Evolutionary conservation across 2,329 filamentous ascomycete species (phyloP).

Genomic region (Sporothrix pseudoabietina): DNA sequence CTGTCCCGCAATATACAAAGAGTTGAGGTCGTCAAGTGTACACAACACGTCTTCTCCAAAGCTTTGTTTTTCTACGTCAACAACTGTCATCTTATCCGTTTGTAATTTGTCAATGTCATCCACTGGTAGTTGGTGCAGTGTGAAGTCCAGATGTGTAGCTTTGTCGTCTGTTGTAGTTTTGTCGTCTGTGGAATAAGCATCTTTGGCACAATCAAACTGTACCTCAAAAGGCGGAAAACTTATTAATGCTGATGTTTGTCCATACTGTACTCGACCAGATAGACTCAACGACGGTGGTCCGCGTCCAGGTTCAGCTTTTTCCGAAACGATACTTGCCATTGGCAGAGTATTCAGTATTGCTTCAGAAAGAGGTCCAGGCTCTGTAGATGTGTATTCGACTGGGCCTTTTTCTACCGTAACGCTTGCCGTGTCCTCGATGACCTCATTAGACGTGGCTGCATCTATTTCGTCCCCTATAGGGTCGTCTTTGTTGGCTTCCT

Average conservation of each 20-base stretch:
- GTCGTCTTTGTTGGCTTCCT: background rate
- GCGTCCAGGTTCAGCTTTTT: background rate
- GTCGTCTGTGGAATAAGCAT: background rate
- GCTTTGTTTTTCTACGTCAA: background rate
- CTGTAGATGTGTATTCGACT: background rate
- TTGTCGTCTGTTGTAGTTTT: background rate
- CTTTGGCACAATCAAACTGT: slow-evolving; percentile 1
- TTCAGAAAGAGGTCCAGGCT: background rate
- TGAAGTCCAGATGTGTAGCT: background rate
- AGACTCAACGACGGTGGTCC: background rate
- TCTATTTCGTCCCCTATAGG: background rate
- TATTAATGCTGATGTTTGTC: background rate
- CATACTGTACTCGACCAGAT: background rate
- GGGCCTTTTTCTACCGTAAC: background rate
- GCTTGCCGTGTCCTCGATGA: background rate
- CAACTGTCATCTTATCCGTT: background rate
- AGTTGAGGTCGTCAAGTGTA: background rate
- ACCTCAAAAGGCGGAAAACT: slow-evolving; percentile 1
- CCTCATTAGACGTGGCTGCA: background rate
- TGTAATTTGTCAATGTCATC: background rate
- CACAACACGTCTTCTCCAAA: background rate
- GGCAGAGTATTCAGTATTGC: background rate
- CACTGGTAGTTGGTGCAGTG: background rate
- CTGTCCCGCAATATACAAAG: background rate
- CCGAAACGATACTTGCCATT: background rate